Evolutionary conservation across 371 early-diverging fungal species (phyloP), one percentile per base, ranked within the genome.

Genomic region (Mortierella sp.): DNA sequence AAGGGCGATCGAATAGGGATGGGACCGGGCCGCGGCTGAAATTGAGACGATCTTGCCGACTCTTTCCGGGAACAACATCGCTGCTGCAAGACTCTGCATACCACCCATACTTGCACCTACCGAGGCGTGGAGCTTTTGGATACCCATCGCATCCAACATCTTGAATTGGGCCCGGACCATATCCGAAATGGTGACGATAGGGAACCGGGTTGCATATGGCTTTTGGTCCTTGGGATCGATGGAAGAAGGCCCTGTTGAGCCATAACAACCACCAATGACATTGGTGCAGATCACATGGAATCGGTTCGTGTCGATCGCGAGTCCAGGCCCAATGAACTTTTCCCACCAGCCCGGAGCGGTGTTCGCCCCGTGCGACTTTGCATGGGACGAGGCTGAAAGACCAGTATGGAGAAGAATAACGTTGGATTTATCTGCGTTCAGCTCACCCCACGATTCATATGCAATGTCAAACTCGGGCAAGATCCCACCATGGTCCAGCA

Each of bases 51-150:
- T 72, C 15, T 94, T 87, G 21, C 90, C 89, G 52, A 98, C 91
- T 25, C 96, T 87, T 19, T 96, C 91, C 15, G 96, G 94, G 75
- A 88, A 94, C 60, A 97, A 72, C 43, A 91, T 87, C 4, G 95
- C 95, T 26, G 95, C 93, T 29, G 95, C 95, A 62, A 97, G 82
- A 4, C 95, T 94, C 85, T 94, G 96, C 97, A 97, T 96, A 16
- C 97, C 97, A 52, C 97, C 98, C 97, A 97, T 97, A 80, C 95
- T 95, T 29, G 93, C 86, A 1, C 98, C 98, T 0, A 98, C 97
- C 56, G 91, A 90, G 18, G 98, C 97, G 80, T 97, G 91, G 56
- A 97, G 75, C 60, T 87, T 89, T 5, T 89, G 70, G 63, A 98
- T 93, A 1, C 94, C 94, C 72, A 98, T 81, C 43, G 82, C 62